Evolutionary conservation across 257 asterid genomes (phyloP), one percentile per base, ranked within the genome.

Genomic region (Jacaranda copaia): DNA sequence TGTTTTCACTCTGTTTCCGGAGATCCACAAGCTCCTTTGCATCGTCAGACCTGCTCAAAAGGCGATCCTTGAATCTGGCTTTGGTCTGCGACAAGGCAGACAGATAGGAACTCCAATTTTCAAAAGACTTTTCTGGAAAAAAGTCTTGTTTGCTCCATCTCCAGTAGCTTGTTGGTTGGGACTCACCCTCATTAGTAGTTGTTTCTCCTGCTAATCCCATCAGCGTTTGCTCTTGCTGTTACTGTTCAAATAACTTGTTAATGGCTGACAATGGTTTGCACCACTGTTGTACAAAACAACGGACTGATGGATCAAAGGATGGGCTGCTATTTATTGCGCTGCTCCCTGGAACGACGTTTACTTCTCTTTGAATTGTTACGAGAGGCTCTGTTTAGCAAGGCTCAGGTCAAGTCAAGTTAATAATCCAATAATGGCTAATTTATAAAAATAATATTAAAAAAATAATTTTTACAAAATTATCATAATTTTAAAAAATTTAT

Each of bases 131-230:
- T 66, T 85, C 90, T 0, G 90, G 93, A 84, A 83, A 85, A 52
- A 89, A 89, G 35, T 87, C 91, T 56, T 85, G 88, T 55, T 89
- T 89, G 89, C 89, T 87, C 81, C 84, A 89, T 82, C 93, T 85
- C 91, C 93, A 89, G 74, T 89, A 87, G 59, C 87, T 85, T 82
- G 87, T 85, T 56, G 83, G 83, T 18, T 80, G 88, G 35, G 14
- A 60, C 59, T 74, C 68, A 46, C 70, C 32, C 32, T 73, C 68
- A 46, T 73, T 57, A 14, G 13, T 20, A 56, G 35, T 68, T 79
- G 82, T 69, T 65, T 70, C 81, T 80, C 55, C 86, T 73, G 32
- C 82, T 65, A 46, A 14, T 73, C 53, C 63, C 85, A 81, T 77
- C 4, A 18, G 14, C 8, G 14, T 52, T 42, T 72, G 48, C 16